Conservation (phyloP, 371 early-diverging fungal species). For the Mucor saturninus region DNA sequence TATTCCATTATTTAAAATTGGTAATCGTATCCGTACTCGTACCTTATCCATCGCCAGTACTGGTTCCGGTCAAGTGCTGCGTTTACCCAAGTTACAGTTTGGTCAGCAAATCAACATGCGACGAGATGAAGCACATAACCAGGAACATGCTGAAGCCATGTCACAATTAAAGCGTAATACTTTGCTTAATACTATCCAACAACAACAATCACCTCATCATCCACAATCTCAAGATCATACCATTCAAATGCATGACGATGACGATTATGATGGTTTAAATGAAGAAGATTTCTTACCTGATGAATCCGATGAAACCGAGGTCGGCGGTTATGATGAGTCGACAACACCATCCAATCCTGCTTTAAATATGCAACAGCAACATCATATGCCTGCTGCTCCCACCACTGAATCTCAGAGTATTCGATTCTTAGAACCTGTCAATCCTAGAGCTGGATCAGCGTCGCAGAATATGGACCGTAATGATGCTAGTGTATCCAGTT, state of each 20-base stretch:
- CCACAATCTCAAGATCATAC: constrained; percentile 13
- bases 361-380: not conserved
- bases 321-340: constrained; percentile 14
- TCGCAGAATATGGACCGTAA: constrained; percentile 36
- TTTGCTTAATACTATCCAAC: constrained; percentile 40
- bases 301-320: constrained; percentile 33
- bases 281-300: constrained; percentile 57
- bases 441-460: constrained; percentile 32
- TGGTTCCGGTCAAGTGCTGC: constrained; percentile 25
- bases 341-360: not conserved
- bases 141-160: constrained; percentile 28
- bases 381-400: constrained; percentile 5
- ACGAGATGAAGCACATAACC: constrained; percentile 3
- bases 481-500: constrained; percentile 46
- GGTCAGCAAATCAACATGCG: constrained; percentile 24
- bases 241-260: constrained; percentile 31
- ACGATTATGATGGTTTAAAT: constrained; percentile 28
- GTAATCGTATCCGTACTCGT: constrained; percentile 46
- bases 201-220: constrained; percentile 8
- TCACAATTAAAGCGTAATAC: constrained; percentile 48
- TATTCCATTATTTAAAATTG: constrained; percentile 72
- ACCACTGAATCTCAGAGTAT: constrained; percentile 42
- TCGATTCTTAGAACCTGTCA: constrained; percentile 54
- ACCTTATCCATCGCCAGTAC: constrained; percentile 45
- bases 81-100: constrained; percentile 32